Evolutionary conservation across 495 filamentous ascomycete species (phyloP).

Genomic region (Pseudevernia furfuracea): DNA sequence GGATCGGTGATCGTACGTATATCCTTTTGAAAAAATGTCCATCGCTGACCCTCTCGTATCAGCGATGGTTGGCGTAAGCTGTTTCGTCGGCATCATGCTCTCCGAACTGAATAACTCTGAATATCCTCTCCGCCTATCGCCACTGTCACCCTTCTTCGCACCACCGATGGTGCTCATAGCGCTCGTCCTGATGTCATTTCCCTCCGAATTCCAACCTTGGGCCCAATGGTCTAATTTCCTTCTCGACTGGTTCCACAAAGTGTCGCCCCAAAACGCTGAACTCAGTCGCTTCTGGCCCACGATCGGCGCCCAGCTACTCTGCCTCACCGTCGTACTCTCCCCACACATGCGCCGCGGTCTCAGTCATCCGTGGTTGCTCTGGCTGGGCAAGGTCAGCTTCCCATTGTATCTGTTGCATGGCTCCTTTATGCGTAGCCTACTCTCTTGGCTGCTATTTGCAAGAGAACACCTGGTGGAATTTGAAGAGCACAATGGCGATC

Average conservation of each 20-base stretch:
- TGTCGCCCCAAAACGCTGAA: constrained; percentile 50
- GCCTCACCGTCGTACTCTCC: constrained; percentile 52
- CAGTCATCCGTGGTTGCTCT: constrained; percentile 50
- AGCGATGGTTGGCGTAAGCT: constrained; percentile 50
- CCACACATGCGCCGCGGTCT: constrained; percentile 48
- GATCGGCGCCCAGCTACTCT: constrained; percentile 50
- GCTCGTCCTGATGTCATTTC: constrained; percentile 52
- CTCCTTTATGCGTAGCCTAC: constrained; percentile 51
- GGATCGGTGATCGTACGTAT: constrained; percentile 26
- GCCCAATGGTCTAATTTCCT: constrained; percentile 50
- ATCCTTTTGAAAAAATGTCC: not conserved
- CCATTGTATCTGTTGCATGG: constrained; percentile 64
- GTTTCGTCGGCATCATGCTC: constrained; percentile 48
- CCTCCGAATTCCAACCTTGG: constrained; percentile 52
- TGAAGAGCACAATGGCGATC: constrained; percentile 30
- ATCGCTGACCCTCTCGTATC: not conserved
- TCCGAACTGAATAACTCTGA: constrained; percentile 42
- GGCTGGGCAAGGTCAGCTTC: constrained; percentile 61
- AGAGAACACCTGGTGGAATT: constrained; percentile 44
- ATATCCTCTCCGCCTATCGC: constrained; percentile 42
- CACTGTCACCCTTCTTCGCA: constrained; percentile 40
- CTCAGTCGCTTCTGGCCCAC: constrained; percentile 47
- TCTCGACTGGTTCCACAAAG: constrained; percentile 37
- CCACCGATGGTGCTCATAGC: constrained; percentile 40
- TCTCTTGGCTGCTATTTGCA: constrained; percentile 59